Base-by-base conservation (phyloP, 768 basidiomycete species). In the Kwoniella newhampshirensis region DNA sequence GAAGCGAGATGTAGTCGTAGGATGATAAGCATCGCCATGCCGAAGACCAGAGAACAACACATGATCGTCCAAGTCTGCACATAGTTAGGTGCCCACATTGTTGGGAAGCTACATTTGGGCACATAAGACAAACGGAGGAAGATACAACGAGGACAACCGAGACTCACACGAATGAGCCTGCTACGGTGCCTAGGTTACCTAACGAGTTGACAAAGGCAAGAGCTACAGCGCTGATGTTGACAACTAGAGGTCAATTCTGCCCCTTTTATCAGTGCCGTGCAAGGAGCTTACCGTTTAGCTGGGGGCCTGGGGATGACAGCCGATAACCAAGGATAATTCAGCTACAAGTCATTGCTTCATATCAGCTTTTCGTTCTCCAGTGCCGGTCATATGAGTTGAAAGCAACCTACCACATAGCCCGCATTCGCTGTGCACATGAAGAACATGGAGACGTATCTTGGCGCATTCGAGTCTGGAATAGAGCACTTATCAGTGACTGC, bases 381-480 rank as follows among this genome's bases (percentile, higher is more conserved):
- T n/a, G n/a, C n/a, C n/a, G n/a, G n/a, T n/a, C n/a, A n/a, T n/a
- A n/a, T n/a, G n/a, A n/a, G n/a, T n/a, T n/a, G n/a, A n/a, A n/a
- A n/a, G n/a, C n/a, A n/a, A 32, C 32, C 17, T 42, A 42, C 21
- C n/a, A 42, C 7, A 42, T 42, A 42, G 7, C 40, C 40, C 8
- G 40, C 40, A 23, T 42, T 42, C 7, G 18, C 40, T 6, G 21
- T 42, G 17, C n/a, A n/a, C 40, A 42, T 23, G n/a, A 42, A n/a
- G 40, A 42, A 42, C 40, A 42, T 42, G 40, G 40, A n/a, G 21
- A 42, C 21, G 40, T 42, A 42, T 42, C 40, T n/a, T n/a, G 40
- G 40, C 6, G n/a, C n/a, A n/a, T n/a, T n/a, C n/a, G n/a, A n/a
- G n/a, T n/a, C n/a, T n/a, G n/a, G n/a, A n/a, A n/a, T n/a, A n/a